These are phyloP conservation scores for Aphanomyces euteiches DNA, from an alignment of 352 stramenopile species.

Conservation along the genomic window DNA sequence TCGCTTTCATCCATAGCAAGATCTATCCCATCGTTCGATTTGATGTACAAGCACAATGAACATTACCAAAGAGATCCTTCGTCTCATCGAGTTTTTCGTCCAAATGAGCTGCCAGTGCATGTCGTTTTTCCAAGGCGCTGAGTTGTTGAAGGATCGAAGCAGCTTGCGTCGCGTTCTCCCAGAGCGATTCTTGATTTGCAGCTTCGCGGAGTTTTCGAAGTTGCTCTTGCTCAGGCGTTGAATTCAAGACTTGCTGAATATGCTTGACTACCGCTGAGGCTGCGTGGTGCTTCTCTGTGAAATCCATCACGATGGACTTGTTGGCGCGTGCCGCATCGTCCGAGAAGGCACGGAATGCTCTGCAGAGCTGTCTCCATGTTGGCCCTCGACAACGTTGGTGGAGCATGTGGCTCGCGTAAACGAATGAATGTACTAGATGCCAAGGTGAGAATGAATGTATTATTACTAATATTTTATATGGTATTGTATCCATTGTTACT, in stretches of 20 bases:
- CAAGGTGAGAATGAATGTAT: too few species aligned
- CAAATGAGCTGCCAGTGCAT: conserved; percentile 41
- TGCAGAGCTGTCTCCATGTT: too few species aligned
- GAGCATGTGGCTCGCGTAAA: too few species aligned
- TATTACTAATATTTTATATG: too few species aligned
- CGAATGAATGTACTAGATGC: too few species aligned
- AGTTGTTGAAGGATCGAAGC: conserved; percentile 59
- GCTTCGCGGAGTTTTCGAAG: conserved; percentile 49
- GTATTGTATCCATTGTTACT: too few species aligned
- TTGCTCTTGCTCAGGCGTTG: conserved; percentile 40
- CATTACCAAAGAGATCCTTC: conserved; percentile 47
- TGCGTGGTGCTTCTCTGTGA: conserved; percentile 32
- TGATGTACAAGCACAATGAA: background rate
- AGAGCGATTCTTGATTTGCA: conserved; percentile 43
- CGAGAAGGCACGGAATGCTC: background rate
- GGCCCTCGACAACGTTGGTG: too few species aligned
- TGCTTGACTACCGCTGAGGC: conserved; percentile 43
- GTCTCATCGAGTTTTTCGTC: conserved; percentile 53
- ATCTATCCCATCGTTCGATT: background rate
- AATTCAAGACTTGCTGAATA: conserved; percentile 50
- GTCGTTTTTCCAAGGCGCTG: conserved; percentile 48
- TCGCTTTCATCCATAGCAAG: conserved; percentile 64
- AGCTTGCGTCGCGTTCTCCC: conserved; percentile 56
- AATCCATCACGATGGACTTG: conserved; percentile 16
- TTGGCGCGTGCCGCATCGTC: conserved; percentile 9